Conservation (phyloP, 257 asterid genomes). For the Forsythia viridissima region DNA sequence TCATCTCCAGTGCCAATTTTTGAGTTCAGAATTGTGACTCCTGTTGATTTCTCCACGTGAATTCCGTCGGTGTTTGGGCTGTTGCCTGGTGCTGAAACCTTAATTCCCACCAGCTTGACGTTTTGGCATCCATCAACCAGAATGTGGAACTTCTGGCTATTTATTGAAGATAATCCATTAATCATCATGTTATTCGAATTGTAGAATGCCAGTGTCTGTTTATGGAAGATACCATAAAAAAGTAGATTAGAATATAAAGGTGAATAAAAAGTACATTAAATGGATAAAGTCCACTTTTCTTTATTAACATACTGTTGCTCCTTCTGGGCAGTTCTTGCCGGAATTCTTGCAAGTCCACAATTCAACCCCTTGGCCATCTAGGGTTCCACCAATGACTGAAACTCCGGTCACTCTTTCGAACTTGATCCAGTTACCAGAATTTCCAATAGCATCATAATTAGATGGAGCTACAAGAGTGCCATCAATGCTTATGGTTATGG, state of each 20-base stretch:
- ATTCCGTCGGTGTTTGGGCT: constrained; percentile 77
- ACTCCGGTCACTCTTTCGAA: constrained; percentile 58
- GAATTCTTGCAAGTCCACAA: constrained; percentile 52
- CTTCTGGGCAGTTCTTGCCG: constrained; percentile 39
- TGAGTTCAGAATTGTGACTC: constrained; percentile 44
- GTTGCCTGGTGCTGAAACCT: constrained; percentile 46
- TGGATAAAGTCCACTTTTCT: not conserved
- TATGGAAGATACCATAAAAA: too few relatives aligned
- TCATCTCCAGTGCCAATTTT: constrained; percentile 63
- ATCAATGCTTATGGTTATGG: constrained; percentile 41
- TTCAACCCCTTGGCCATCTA: constrained; percentile 47
- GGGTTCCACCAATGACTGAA: constrained; percentile 50
- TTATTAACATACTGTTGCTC: constrained; percentile 33
- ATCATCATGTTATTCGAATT: constrained; percentile 49
- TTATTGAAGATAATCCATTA: constrained; percentile 46
- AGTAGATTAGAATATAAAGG: not conserved
- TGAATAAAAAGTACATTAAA: too few relatives aligned
- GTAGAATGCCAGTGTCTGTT: constrained; percentile 55
- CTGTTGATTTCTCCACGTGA: constrained; percentile 41
- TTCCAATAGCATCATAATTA: constrained; percentile 40
- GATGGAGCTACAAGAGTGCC: constrained; percentile 72
- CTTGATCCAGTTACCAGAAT: constrained; percentile 44
- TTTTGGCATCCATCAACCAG: constrained; percentile 47
- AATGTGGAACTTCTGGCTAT: constrained; percentile 63
- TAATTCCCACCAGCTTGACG: constrained; percentile 35